Base-by-base conservation (phyloP, 1,284 basidiomycete genomes). In the Papiliotrema fonsecae region DNA sequence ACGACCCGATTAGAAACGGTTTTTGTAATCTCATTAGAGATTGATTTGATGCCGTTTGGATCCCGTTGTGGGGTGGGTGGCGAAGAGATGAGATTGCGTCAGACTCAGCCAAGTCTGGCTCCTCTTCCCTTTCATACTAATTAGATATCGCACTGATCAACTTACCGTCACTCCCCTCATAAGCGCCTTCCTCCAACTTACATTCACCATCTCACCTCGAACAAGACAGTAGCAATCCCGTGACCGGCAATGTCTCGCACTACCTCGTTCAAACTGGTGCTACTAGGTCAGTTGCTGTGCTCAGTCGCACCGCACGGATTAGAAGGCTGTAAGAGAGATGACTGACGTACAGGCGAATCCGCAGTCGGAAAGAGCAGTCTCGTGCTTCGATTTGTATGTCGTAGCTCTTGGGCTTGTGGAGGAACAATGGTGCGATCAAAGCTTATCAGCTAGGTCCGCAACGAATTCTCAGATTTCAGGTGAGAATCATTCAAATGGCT, bases 361-460 rank as follows among this genome's bases (percentile, higher is more conserved):
- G 92, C 94, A 39, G 93, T 97, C 38, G 93, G 93, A 51, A 97
- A 97, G 80, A 96, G 91, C 55, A 93, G 89, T 77, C 76, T 97
- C 52, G 94, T 97, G 47, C 77, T 97, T 57, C 82, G 92, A 51
- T 97, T 97, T 66, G 93, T 97, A 60, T 88, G 70, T 64, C 3
- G 10, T 7, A 45, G 6, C 28, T 25, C 26, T 16, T 26, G n/a
- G 18, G 25, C 10, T 31, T 44, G n/a, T 32, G 30, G 9, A 32
- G n/a, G n/a, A n/a, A 32, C 10, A n/a, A 32, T n/a, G 30, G n/a
- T n/a, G 30, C 10, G n/a, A n/a, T 32, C 30, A 9, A 10, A 9
- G 10, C 10, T 30, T 19, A 9, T 30, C 14, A n/a, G 2, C 16
- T 49, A 73, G 70, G 70, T 73, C 25, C 65, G 94, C 74, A 88